Evolutionary conservation across 2,329 filamentous ascomycete species (phyloP), one percentile per base, ranked within the genome.

Genomic region (Sclerotinia spermophila): DNA sequence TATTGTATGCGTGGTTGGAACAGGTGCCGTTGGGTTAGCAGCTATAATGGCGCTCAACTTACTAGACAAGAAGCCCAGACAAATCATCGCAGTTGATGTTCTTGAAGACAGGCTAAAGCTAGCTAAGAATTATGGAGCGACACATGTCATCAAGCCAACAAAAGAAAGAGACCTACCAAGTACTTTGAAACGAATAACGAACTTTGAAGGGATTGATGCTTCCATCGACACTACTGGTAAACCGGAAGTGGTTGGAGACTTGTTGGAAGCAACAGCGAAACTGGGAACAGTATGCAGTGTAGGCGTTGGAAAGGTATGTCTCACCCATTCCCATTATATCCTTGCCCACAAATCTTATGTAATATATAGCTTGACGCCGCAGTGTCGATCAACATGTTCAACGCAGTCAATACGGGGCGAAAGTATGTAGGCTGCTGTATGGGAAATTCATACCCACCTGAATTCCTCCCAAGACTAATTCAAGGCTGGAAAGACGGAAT

Each of bases 21-120:
- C 80, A 7, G 82, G 82, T n/a, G 79, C 79, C 21, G 82, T 83
- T 0, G 82, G 82, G 0, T 72, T 83, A 0, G 78, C 79, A 0
- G 82, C 81, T 0, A 72, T 83, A 11, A 81, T 82, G 78, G 81
- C 81, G 1, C 78, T 81, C 1, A 79, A 79, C 35, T 68, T 76
- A 27, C n/a, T 55, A 6, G 33, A 67, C 6, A 11, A 44, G 38
- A 67, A 64, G 17, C 72, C 72, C 4, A 71, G 27, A n/a, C 71
- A 73, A 21, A 80, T 86, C 66, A 81, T 86, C 15, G 84, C 81
- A 7, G 79, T 85, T 11, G 84, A 86, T 72, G 77, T 84, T 15
- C 79, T 84, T 19, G 76, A 80, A 11, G 74, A 75, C 6, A 79
- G 82, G 30, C 77, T 86, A 19, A 78, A 80, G 35, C 73, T 85